phyloP scores from a whole-genome alignment of 2,329 filamentous ascomycete genomes.

The Epichloe bromicola region DNA sequence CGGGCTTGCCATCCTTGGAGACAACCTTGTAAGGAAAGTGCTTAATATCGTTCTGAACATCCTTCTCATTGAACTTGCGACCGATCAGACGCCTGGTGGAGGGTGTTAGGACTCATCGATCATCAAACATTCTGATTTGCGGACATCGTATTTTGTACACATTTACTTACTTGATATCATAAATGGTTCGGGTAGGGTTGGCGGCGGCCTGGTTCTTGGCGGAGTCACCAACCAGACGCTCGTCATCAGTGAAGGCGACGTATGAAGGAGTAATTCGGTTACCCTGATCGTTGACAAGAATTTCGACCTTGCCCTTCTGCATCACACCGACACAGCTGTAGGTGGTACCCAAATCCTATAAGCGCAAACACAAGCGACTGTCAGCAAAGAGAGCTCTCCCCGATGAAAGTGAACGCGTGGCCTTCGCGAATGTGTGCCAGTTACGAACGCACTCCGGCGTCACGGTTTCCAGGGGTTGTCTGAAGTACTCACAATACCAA shows the following conservation, averaged over 20 bases:
- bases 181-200: constrained; percentile 67
- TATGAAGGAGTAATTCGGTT: constrained; percentile 94
- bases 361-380: not conserved
- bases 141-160: not conserved
- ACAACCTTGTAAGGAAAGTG: constrained; percentile 96
- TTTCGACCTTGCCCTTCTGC: constrained; percentile 90
- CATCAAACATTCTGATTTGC: not conserved
- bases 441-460: not conserved
- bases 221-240: constrained; percentile 92
- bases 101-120: not conserved
- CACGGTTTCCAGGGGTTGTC: not conserved
- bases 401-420: not conserved
- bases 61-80: constrained; percentile 70
- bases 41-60: constrained; percentile 89
- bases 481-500: constrained; percentile 61
- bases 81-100: constrained; percentile 63
- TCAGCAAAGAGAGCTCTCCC: not conserved
- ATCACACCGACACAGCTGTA: constrained; percentile 88
- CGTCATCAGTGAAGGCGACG: constrained; percentile 93
- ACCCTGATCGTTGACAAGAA: constrained; percentile 92
- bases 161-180: constrained; percentile 63
- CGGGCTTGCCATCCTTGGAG: constrained; percentile 80
- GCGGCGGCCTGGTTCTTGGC: constrained; percentile 88
- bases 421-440: not conserved
- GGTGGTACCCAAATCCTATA: constrained; percentile 71